Evolutionary conservation across 208 protist species (phyloP), one percentile per base, ranked within the genome.

Genomic region (Naegleria lovaniensis): DNA sequence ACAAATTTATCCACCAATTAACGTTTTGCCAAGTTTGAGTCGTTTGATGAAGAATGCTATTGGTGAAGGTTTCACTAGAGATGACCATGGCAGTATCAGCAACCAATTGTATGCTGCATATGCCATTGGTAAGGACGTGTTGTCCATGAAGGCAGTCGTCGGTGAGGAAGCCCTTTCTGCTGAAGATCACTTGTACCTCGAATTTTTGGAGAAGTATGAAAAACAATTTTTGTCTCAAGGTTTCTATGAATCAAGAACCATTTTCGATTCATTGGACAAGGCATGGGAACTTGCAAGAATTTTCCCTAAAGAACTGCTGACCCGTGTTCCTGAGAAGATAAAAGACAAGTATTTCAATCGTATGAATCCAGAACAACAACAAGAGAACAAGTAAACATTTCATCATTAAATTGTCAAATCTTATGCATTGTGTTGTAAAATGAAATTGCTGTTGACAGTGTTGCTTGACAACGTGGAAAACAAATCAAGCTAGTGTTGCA

Each of bases 31-130:
- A 40, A 99, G 99, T 29, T 96, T 99, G 36, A 99, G 98, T 15
- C 99, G 99, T 96, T 95, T 99, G 22, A 99, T 99, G 99, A 99
- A 99, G 96, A 98, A 96, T 85, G 99, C 99, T 93, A 99, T 99
- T 95, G 99, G 99, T 87, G 97, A 99, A 92, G 98, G 98, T 92
- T 99, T 99, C 98, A 99, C 99, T 16, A 94, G 99, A 83, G 95
- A 98, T 29, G 99, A 99, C 93, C 99, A 99, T 95, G 90, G 95
- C 85, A 96, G 96, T 90, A 99, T 99, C 43, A 99, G 98, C 91
- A 99, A 99, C 95, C 99, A 99, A 94, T 88, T 88, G 96, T 99
- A 99, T 94, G 98, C 98, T 36, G 98, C 98, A 91, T 99, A 99
- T 94, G 99, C 99, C 89, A 99, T 99, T 91, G 99, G 98, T 92